Conservation (phyloP, 139 green algal genomes). For the Micromonas pusilla region DNA sequence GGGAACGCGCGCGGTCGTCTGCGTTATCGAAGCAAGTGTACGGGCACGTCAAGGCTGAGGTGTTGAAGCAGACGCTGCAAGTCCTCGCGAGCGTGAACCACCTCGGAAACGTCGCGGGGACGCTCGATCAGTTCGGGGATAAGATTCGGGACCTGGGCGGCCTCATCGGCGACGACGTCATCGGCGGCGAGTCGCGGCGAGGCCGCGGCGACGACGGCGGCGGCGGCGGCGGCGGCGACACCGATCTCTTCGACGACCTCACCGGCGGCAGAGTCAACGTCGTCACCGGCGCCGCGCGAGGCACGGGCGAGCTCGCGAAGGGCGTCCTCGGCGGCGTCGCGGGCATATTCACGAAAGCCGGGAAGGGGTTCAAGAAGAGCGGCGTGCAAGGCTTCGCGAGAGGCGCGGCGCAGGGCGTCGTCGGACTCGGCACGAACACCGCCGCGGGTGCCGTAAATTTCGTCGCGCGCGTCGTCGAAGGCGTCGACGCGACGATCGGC, state of each 20-base stretch:
- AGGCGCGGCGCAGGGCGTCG: background rate
- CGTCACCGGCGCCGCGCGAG: background rate
- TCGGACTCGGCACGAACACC: background rate
- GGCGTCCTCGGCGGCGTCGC: background rate
- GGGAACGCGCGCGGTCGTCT: background rate
- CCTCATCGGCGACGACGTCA: background rate
- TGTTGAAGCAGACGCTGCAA: background rate
- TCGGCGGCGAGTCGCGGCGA: too few relatives aligned
- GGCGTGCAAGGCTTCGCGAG: background rate
- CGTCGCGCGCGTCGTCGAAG: background rate
- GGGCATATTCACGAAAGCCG: background rate
- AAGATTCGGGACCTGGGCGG: background rate
- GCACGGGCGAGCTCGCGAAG: background rate
- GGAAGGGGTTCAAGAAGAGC: background rate
- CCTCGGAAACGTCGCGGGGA: background rate
- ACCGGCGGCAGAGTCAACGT: background rate
- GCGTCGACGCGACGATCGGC: background rate
- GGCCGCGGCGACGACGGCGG: background rate
- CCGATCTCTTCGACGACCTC: background rate
- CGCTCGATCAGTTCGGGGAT: background rate
- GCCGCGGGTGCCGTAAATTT: background rate
- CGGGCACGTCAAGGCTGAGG: background rate
- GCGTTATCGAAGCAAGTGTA: background rate
- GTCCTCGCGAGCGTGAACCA: background rate
- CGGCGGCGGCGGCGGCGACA: background rate